phyloP scores from a whole-genome alignment of 1,139 yeast species.

The Komagataea norvegica region DNA sequence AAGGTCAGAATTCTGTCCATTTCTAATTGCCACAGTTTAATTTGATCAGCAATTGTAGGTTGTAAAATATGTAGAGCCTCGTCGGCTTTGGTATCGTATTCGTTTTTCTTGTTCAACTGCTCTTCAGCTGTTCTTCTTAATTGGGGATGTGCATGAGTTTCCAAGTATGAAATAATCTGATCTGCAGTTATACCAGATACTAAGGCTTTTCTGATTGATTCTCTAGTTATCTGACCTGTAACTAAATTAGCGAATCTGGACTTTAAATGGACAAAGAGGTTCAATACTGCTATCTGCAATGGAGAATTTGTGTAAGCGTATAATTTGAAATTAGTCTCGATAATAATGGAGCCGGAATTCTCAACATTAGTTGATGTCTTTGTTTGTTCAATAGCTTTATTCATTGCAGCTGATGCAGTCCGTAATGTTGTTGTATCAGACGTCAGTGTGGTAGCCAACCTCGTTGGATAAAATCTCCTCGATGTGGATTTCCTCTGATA shows the following conservation, averaged over 20 bases:
- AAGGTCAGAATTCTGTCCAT: slow-evolving; percentile 86
- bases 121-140: slow-evolving; percentile 74
- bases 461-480: slow-evolving; percentile 78
- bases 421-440: slow-evolving; percentile 72
- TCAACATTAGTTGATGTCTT: slow-evolving; percentile 28
- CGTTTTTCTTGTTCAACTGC: slow-evolving; percentile 57
- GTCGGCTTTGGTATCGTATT: slow-evolving; percentile 51
- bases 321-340: slow-evolving; percentile 89
- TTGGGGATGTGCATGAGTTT: slow-evolving; percentile 92
- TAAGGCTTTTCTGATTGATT: slow-evolving; percentile 80
- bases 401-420: slow-evolving; percentile 66
- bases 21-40: slow-evolving; percentile 93
- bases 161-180: slow-evolving; percentile 83
- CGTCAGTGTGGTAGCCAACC: slow-evolving; percentile 85
- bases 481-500: slow-evolving; percentile 65
- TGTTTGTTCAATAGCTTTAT: slow-evolving; percentile 48
- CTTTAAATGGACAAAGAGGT: slow-evolving; percentile 78
- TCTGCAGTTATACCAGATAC: slow-evolving; percentile 91
- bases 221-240: slow-evolving; percentile 89
- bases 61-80: slow-evolving; percentile 71
- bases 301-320: slow-evolving; percentile 96
- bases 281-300: slow-evolving; percentile 86
- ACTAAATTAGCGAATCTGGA: slow-evolving; percentile 90
- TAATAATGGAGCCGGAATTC: slow-evolving; percentile 62
- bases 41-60: slow-evolving; percentile 94